phyloP scores from a whole-genome alignment of 2,329 filamentous ascomycete genomes.

The Chaetomium globosum region DNA sequence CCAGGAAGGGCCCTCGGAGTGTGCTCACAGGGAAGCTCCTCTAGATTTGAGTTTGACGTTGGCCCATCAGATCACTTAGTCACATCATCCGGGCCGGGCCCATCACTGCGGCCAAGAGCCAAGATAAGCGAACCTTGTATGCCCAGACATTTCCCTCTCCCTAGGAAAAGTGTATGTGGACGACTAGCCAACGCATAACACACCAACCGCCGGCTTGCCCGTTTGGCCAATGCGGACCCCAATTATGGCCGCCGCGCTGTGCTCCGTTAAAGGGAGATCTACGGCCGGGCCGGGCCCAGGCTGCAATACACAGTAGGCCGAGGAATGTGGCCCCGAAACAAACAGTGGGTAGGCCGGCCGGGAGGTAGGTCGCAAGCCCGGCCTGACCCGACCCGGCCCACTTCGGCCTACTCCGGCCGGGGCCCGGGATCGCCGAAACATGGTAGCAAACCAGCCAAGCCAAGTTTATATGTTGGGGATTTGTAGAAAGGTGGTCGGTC shows the following conservation, averaged over 20 bases:
- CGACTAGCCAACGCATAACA: background rate
- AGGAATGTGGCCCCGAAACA: background rate
- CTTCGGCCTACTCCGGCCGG: background rate
- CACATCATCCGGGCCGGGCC: background rate
- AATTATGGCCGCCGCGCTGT: background rate
- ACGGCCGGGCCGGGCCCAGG: background rate
- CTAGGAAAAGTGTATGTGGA: background rate
- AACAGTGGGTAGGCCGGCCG: conserved; percentile 2
- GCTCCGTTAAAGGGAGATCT: background rate
- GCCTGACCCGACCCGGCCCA: background rate
- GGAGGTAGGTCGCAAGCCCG: background rate
- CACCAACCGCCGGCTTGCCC: background rate
- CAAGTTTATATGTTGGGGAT: background rate
- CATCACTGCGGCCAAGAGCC: conserved; percentile 1
- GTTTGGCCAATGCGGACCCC: background rate
- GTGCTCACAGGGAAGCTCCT: background rate
- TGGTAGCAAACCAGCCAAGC: background rate
- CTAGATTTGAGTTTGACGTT: background rate
- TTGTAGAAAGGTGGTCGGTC: background rate
- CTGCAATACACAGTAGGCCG: background rate
- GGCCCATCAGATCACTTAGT: background rate
- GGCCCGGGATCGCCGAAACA: conserved; percentile 2
- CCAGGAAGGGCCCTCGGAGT: background rate
- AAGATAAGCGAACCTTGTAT: background rate
- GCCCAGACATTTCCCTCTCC: background rate